Percentiles rank a stretch among this genome's conserved stretches.
Conservation (phyloP, 352 stramenopile genomes). For the Globisporangium ultimum region DNA sequence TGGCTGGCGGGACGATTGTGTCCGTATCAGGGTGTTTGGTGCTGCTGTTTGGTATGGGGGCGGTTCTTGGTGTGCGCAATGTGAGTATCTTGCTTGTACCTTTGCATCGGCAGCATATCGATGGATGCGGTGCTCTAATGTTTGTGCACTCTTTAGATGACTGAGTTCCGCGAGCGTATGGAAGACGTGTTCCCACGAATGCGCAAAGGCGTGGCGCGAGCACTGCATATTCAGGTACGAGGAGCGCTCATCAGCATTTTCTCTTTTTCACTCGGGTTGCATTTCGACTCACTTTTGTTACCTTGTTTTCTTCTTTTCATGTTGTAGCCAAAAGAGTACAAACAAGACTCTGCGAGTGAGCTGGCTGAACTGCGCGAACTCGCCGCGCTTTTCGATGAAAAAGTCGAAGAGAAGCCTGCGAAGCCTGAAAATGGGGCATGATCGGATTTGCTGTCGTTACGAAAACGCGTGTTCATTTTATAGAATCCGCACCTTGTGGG, state of each 20-base stretch:
- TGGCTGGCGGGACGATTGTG: slow-evolving; percentile 46
- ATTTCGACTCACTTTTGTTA: background rate
- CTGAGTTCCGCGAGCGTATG: slow-evolving; percentile 38
- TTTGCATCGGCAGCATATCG: too few species aligned
- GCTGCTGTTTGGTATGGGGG: slow-evolving; percentile 28
- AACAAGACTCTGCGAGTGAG: slow-evolving; percentile 17
- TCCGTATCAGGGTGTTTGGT: slow-evolving; percentile 38
- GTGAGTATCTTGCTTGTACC: slow-evolving; percentile 19
- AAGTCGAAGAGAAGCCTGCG: background rate
- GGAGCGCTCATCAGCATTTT: slow-evolving; percentile 2
- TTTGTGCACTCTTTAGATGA: slow-evolving; percentile 8
- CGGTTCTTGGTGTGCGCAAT: slow-evolving; percentile 32
- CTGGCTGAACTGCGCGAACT: slow-evolving; percentile 24
- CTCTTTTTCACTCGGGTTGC: background rate
- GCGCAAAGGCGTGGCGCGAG: slow-evolving; percentile 10
- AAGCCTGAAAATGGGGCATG: background rate
- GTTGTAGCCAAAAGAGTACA: background rate
- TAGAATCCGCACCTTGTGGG: too few species aligned
- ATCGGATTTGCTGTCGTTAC: background rate
- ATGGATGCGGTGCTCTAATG: background rate
- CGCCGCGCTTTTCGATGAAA: slow-evolving; percentile 20
- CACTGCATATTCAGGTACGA: slow-evolving; percentile 24
- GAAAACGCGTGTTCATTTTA: too few species aligned
- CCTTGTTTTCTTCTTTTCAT: background rate
- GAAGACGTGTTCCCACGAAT: slow-evolving; percentile 24